Percentiles rank a stretch among this genome's conserved stretches.
phyloP scores from a whole-genome alignment of 345 rosid genomes.

The Salix caprea region DNA sequence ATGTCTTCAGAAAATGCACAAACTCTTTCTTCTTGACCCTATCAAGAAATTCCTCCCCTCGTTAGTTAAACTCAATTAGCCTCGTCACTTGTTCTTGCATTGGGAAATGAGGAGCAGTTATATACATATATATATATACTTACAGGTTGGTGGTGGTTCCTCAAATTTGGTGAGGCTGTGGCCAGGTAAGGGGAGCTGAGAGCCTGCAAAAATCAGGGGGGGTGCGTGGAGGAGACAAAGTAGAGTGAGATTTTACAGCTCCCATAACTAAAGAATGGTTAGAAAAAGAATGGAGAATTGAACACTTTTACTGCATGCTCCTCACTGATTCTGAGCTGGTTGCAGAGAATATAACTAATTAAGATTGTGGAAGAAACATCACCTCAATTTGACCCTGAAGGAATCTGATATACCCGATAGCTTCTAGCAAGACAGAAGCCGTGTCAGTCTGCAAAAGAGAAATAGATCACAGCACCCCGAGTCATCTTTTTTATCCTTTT shows the following conservation, averaged over 20 bases:
- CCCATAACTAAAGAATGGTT: conserved; percentile 17
- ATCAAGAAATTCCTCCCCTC: background rate
- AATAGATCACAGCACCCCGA: conserved; percentile 38
- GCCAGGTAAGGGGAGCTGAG: conserved; percentile 52
- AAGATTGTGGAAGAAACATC: conserved; percentile 24
- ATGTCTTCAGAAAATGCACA: conserved; percentile 25
- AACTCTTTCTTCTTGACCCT: conserved; percentile 17
- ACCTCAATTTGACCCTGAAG: conserved; percentile 99
- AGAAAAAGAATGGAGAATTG: conserved; percentile 21
- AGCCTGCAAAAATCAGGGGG: conserved; percentile 35
- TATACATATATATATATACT: conserved; percentile 8
- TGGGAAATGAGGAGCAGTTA: conserved; percentile 14
- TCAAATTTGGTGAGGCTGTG: conserved; percentile 34
- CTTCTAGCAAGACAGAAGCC: conserved; percentile 96
- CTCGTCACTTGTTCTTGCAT: conserved; percentile 15
- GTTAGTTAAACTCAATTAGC: background rate
- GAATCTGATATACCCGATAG: conserved; percentile 99
- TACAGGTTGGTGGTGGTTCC: conserved; percentile 43
- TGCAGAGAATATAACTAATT: conserved; percentile 16
- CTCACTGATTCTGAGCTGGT: conserved; percentile 22
- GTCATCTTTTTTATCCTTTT: conserved; percentile 22
- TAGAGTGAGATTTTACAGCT: conserved; percentile 9
- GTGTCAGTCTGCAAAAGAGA: conserved; percentile 96
- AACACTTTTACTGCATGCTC: conserved; percentile 35
- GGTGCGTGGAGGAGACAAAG: background rate